These are phyloP conservation scores for Grigorovia yakushimaensis DNA, from an alignment of 805 yeast species.

Conservation along the genomic window DNA sequence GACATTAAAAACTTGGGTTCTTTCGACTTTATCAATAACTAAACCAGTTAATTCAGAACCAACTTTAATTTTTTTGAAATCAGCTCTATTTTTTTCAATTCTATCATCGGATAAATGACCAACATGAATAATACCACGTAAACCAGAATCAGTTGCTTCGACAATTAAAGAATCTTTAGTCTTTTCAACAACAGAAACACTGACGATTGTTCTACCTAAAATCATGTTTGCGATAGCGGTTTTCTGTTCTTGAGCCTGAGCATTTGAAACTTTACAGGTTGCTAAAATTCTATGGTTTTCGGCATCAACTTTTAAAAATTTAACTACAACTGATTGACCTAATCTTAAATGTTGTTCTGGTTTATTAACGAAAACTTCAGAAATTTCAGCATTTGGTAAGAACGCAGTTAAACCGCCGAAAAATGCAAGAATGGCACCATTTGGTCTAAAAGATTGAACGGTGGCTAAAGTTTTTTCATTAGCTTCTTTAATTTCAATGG, in stretches of 20 bases:
- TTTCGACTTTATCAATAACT: constrained; percentile 56
- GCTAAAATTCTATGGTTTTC: constrained; percentile 51
- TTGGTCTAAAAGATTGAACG: constrained; percentile 56
- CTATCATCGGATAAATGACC: constrained; percentile 75
- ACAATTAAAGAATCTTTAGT: constrained; percentile 63
- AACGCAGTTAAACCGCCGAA: constrained; percentile 72
- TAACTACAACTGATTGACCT: constrained; percentile 77
- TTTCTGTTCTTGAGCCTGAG: constrained; percentile 38
- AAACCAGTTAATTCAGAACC: constrained; percentile 54
- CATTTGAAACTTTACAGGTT: constrained; percentile 60
- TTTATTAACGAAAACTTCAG: constrained; percentile 72
- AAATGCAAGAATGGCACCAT: constrained; percentile 78
- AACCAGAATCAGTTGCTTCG: constrained; percentile 40
- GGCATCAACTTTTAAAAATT: constrained; percentile 47
- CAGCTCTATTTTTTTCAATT: constrained; percentile 60
- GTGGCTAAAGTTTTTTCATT: constrained; percentile 58
- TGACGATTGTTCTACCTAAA: constrained; percentile 54
- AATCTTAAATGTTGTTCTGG: constrained; percentile 70
- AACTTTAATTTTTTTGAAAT: constrained; percentile 49
- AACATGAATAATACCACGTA: constrained; percentile 61
- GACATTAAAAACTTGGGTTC: constrained; percentile 50
- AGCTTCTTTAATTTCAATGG: constrained; percentile 31
- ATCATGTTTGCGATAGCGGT: constrained; percentile 37
- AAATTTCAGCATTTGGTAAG: constrained; percentile 79
- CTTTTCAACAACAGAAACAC: constrained; percentile 59